phyloP scores from a whole-genome alignment of 129 eudicot genomes.

The Flaveria trinervia region DNA sequence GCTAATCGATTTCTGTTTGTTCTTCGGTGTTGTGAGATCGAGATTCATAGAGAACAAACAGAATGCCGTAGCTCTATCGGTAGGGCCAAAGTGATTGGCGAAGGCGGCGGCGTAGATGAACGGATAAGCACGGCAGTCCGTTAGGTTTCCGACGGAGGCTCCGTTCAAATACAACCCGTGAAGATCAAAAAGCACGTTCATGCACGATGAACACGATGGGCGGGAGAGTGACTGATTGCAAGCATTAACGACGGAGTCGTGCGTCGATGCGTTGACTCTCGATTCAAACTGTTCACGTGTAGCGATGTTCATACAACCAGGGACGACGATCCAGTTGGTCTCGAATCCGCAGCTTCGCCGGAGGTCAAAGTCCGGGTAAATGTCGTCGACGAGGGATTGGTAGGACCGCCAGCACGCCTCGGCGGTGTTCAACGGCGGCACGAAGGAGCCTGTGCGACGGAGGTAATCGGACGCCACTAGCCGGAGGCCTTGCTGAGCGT shows the following conservation, averaged over 20 bases:
- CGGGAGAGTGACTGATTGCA: constrained; percentile 68
- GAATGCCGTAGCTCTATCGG: constrained; percentile 60
- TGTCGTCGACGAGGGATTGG: too few species aligned
- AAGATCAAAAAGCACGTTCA: constrained; percentile 47
- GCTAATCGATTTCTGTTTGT: constrained; percentile 25
- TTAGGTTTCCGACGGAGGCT: constrained; percentile 41
- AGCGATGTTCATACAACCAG: constrained; percentile 75
- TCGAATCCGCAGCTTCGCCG: too few species aligned
- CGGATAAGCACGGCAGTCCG: constrained; percentile 72
- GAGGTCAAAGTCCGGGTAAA: too few species aligned
- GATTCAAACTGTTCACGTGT: constrained; percentile 57
- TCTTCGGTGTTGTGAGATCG: constrained; percentile 3
- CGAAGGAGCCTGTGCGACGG: too few species aligned
- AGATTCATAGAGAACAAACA: constrained; percentile 68
- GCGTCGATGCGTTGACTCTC: constrained; percentile 27
- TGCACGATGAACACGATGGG: constrained; percentile 74
- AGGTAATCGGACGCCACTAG: too few species aligned
- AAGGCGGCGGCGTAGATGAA: too few species aligned
- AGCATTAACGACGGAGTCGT: constrained; percentile 31
- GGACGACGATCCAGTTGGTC: constrained; percentile 14
- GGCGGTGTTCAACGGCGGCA: too few species aligned
- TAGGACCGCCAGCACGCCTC: too few species aligned
- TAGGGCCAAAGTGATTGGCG: too few species aligned
- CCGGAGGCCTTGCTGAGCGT: too few species aligned
- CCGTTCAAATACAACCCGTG: constrained; percentile 58